These are phyloP conservation scores for Fragaria nilgerrensis DNA, from an alignment of 306 rosid genomes.

Conservation along the genomic window DNA sequence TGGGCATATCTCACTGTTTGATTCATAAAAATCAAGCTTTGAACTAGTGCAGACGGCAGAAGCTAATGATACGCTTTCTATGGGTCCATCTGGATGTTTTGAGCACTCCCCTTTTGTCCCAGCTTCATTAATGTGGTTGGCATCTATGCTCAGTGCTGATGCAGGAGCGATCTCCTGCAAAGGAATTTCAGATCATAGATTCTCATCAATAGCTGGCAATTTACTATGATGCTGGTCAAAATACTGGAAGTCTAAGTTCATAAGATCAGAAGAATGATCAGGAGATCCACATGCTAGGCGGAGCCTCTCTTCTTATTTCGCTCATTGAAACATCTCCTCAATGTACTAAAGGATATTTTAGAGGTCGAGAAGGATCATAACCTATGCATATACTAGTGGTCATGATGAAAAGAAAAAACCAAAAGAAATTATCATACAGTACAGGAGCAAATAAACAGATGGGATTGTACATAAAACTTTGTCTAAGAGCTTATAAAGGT, in stretches of 20 bases:
- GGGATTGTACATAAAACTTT: neutral
- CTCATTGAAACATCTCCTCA: constrained; percentile 61
- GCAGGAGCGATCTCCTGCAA: constrained; percentile 54
- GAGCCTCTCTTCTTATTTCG: constrained; percentile 54
- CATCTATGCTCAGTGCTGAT: constrained; percentile 41
- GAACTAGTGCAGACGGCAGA: constrained; percentile 47
- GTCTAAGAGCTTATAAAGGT: neutral
- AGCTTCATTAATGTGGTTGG: constrained; percentile 43
- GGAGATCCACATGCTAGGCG: constrained; percentile 48
- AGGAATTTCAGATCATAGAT: constrained; percentile 35
- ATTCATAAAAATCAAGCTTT: constrained; percentile 49
- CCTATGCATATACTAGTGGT: constrained; percentile 20
- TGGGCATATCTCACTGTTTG: constrained; percentile 74
- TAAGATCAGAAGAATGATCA: constrained; percentile 40
- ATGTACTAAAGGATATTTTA: constrained; percentile 44
- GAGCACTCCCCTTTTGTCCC: constrained; percentile 51
- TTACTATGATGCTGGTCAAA: constrained; percentile 40
- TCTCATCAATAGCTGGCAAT: constrained; percentile 45
- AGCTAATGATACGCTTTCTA: constrained; percentile 64
- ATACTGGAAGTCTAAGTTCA: constrained; percentile 43
- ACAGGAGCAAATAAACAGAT: neutral
- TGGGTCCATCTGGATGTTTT: constrained; percentile 52
- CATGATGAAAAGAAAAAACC: constrained; percentile 17
- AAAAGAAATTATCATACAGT: constrained; percentile 7
- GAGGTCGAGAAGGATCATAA: constrained; percentile 40